phyloP scores from a whole-genome alignment of 768 basidiomycete genomes.

The Suillus plorans region DNA sequence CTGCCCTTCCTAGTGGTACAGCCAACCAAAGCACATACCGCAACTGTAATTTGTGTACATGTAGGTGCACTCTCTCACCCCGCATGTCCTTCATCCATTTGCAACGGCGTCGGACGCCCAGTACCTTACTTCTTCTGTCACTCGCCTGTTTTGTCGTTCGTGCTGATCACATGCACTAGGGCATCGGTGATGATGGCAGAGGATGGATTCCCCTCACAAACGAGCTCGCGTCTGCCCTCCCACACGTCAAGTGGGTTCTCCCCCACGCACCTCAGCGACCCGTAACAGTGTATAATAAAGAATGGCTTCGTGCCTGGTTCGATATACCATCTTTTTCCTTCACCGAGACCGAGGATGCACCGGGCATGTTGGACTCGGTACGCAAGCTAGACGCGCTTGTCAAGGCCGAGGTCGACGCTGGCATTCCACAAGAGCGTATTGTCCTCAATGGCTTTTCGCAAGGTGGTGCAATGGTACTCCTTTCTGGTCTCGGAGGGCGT shows the following conservation, averaged over 20 bases:
- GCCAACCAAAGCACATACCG: slow-evolving; percentile 66
- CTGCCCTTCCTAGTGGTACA: slow-evolving; percentile 47
- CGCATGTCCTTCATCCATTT: background rate
- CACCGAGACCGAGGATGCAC: slow-evolving; percentile 59
- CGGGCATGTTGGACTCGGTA: slow-evolving; percentile 61
- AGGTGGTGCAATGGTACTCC: slow-evolving; percentile 76
- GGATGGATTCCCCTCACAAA: slow-evolving; percentile 80
- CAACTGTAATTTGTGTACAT: slow-evolving; percentile 89
- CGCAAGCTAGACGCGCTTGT: slow-evolving; percentile 67
- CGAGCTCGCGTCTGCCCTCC: slow-evolving; percentile 57
- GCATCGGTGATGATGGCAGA: slow-evolving; percentile 70
- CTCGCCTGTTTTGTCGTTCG: slow-evolving; percentile 10
- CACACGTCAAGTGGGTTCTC: slow-evolving; percentile 87
- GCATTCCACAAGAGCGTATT: slow-evolving; percentile 67
- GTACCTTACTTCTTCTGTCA: background rate
- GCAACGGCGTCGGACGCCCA: background rate
- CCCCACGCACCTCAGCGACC: slow-evolving; percentile 36
- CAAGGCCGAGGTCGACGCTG: slow-evolving; percentile 68
- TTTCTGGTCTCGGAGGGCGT: slow-evolving; percentile 55
- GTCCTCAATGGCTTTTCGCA: slow-evolving; percentile 90
- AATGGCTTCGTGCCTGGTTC: slow-evolving; percentile 83
- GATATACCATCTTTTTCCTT: slow-evolving; percentile 71
- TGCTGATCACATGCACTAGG: slow-evolving; percentile 39
- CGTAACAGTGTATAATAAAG: slow-evolving; percentile 75
- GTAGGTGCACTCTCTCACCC: slow-evolving; percentile 41